Evolutionary conservation across 2,329 filamentous ascomycete species (phyloP).

Genomic region (Apiospora hydei): DNA sequence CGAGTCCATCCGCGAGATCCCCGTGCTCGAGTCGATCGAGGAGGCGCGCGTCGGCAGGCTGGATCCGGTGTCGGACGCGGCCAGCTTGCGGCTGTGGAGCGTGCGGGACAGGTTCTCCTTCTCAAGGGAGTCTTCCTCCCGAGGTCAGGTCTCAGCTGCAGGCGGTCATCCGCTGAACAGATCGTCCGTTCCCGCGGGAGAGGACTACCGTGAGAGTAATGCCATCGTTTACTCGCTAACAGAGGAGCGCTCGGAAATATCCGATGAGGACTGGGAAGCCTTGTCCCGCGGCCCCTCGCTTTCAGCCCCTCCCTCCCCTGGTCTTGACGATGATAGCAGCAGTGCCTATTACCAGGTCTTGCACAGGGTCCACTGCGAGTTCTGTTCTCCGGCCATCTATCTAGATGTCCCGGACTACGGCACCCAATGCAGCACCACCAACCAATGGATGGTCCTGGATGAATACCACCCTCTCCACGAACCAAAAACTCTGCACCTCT

Average conservation of each 20-base stretch:
- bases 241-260: neutral
- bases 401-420: neutral
- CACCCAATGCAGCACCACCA: neutral
- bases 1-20: neutral
- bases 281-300: neutral
- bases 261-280: slow-evolving; percentile 3
- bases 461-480: neutral
- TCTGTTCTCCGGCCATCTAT: neutral
- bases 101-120: neutral
- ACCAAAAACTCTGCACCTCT: neutral
- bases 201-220: neutral
- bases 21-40: slow-evolving; percentile 4
- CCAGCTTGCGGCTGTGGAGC: neutral
- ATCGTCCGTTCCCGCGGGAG: neutral
- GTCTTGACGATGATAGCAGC: neutral
- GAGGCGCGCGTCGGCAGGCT: neutral
- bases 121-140: neutral
- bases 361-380: neutral
- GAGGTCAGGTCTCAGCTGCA: neutral
- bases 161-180: neutral
- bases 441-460: slow-evolving; percentile 8
- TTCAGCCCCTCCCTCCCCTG: neutral
- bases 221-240: neutral
- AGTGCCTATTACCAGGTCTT: neutral
- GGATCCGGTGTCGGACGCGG: neutral